phyloP scores from a whole-genome alignment of 352 stramenopile genomes.

The Phytophthora cryptogea region DNA sequence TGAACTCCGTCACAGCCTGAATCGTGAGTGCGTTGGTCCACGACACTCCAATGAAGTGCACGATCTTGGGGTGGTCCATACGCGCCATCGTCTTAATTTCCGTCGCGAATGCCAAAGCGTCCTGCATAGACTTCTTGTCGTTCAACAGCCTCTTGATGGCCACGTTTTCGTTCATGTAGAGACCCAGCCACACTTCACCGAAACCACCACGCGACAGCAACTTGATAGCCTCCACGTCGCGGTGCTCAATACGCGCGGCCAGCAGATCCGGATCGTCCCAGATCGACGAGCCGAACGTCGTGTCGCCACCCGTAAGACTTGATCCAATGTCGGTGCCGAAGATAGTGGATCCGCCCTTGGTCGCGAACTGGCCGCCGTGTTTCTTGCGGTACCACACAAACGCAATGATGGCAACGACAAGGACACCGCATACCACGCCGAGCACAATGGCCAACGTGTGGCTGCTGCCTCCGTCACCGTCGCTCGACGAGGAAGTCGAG shows the following conservation, averaged over 20 bases:
- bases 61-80: slow-evolving; percentile 70
- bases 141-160: slow-evolving; percentile 62
- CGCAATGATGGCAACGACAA: slow-evolving; percentile 47
- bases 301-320: slow-evolving; percentile 40
- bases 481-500: slow-evolving; percentile 18
- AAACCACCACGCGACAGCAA: slow-evolving; percentile 67
- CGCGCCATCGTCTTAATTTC: slow-evolving; percentile 66
- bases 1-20: slow-evolving; percentile 68
- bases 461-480: slow-evolving; percentile 24
- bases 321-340: slow-evolving; percentile 40
- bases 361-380: slow-evolving; percentile 30
- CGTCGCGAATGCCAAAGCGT: slow-evolving; percentile 58
- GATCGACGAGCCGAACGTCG: slow-evolving; percentile 57
- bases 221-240: slow-evolving; percentile 58
- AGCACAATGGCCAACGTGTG: slow-evolving; percentile 49
- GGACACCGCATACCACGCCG: slow-evolving; percentile 39
- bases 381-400: slow-evolving; percentile 55
- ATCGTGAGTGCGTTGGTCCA: slow-evolving; percentile 69
- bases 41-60: slow-evolving; percentile 69
- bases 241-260: slow-evolving; percentile 59
- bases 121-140: slow-evolving; percentile 60
- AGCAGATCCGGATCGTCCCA: slow-evolving; percentile 71
- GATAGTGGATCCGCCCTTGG: slow-evolving; percentile 35
- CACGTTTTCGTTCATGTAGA: slow-evolving; percentile 72
- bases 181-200: slow-evolving; percentile 69